A percentile compares a stretch with the other conserved stretches of the same genome.
Evolutionary conservation across 129 eudicot species (phyloP).

Genomic region (Oenanthe sinensis): DNA sequence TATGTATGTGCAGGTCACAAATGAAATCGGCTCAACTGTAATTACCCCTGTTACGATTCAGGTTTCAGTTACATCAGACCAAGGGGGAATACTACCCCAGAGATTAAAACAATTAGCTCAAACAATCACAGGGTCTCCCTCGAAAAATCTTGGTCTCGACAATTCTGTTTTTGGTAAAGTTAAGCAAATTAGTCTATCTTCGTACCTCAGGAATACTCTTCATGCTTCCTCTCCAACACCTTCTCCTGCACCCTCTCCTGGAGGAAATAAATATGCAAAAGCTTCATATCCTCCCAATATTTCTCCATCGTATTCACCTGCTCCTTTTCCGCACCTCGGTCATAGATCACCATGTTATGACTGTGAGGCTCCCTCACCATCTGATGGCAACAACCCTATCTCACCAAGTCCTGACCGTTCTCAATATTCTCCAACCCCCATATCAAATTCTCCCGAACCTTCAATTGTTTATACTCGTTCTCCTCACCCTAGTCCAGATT

Average conservation of each 20-base stretch:
- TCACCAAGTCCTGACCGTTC: conserved; percentile 26
- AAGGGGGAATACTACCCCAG: conserved; percentile 41
- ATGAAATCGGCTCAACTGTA: conserved; percentile 56
- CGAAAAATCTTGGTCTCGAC: conserved; percentile 68
- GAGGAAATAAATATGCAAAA: conserved; percentile 20
- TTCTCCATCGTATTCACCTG: conserved; percentile 37
- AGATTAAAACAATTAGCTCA: conserved; percentile 70
- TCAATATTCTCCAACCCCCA: conserved; percentile 31
- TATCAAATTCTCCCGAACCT: conserved; percentile 40
- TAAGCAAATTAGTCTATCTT: conserved; percentile 65
- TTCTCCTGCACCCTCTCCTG: conserved; percentile 50
- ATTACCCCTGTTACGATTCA: conserved; percentile 64
- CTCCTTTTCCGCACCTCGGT: conserved; percentile 2
- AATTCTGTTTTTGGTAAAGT: conserved; percentile 71
- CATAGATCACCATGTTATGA: conserved; percentile 17
- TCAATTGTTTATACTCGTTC: conserved; percentile 14
- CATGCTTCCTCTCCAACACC: conserved; percentile 44
- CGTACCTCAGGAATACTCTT: conserved; percentile 46
- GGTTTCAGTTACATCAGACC: conserved; percentile 52
- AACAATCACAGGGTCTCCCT: conserved; percentile 45
- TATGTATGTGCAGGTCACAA: conserved; percentile 56
- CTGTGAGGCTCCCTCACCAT: conserved; percentile 30
- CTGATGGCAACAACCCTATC: conserved; percentile 6
- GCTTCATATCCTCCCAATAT: conserved; percentile 27
- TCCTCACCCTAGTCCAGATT: conserved; percentile 19